Conservation (phyloP, 176 grass and related monocot species). For the Elymus sibiricus region DNA sequence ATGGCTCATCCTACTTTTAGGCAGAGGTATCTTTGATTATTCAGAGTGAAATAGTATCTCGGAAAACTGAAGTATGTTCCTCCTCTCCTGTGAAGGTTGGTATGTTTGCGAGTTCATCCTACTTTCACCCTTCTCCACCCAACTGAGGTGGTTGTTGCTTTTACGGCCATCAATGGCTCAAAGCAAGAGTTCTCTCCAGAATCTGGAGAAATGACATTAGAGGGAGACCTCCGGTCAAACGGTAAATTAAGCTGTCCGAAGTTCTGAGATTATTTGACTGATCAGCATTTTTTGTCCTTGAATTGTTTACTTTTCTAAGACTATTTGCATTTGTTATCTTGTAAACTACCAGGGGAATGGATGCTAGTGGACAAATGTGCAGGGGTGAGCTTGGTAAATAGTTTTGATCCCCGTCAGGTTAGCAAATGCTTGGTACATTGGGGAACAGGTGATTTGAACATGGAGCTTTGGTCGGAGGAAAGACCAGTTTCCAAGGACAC, state of each 20-base stretch:
- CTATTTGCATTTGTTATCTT: background rate
- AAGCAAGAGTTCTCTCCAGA: constrained; percentile 57
- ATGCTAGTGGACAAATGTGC: constrained; percentile 82
- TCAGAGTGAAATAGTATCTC: background rate
- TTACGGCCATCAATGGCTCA: constrained; percentile 65
- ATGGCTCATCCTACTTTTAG: background rate
- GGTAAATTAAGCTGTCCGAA: constrained; percentile 37
- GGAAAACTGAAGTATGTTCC: constrained; percentile 1
- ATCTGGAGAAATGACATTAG: constrained; percentile 53
- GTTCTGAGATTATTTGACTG: background rate
- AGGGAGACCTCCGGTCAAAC: constrained; percentile 74
- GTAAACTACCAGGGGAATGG: constrained; percentile 62
- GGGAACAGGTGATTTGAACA: constrained; percentile 73
- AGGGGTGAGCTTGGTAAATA: constrained; percentile 65
- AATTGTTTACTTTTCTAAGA: background rate
- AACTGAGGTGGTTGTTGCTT: constrained; percentile 73
- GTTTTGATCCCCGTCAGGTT: constrained; percentile 61
- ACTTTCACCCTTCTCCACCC: constrained; percentile 85
- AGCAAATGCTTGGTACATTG: constrained; percentile 79
- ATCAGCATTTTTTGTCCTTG: background rate
- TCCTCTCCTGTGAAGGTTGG: constrained; percentile 70
- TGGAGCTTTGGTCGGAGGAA: constrained; percentile 94
- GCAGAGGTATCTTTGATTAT: background rate
- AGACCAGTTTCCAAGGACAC: constrained; percentile 70
- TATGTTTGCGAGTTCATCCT: constrained; percentile 91